phyloP scores from a whole-genome alignment of 1,284 basidiomycete genomes.

The Kwoniella shivajii region DNA sequence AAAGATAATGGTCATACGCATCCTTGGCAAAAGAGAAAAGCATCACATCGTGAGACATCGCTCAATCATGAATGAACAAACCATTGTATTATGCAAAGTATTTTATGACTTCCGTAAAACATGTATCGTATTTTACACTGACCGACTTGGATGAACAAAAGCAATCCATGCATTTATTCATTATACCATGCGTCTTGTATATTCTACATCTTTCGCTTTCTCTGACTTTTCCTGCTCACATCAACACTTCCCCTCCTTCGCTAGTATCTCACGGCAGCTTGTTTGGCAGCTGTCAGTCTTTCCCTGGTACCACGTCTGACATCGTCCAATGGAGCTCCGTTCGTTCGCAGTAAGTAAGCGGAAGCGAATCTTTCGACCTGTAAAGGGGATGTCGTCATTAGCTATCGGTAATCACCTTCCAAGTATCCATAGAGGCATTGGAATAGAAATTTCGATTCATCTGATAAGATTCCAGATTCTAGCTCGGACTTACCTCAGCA shows the following conservation, averaged over 20 bases:
- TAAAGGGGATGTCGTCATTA: not conserved
- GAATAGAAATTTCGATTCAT: too few relatives aligned
- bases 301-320: slow-evolving; percentile 32
- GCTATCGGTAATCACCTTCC: not conserved
- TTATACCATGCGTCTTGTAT: not conserved
- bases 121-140: too few relatives aligned
- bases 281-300: slow-evolving; percentile 37
- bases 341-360: slow-evolving; percentile 37
- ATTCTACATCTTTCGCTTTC: not conserved
- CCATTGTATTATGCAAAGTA: too few relatives aligned
- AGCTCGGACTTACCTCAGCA: slow-evolving; percentile 45
- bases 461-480: too few relatives aligned
- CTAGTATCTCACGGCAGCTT: slow-evolving; percentile 35
- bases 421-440: too few relatives aligned
- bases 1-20: too few relatives aligned
- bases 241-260: not conserved
- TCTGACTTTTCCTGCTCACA: not conserved
- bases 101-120: too few relatives aligned
- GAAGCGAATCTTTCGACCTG: slow-evolving; percentile 47
- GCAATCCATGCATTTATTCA: not conserved
- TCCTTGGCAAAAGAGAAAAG: too few relatives aligned
- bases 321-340: slow-evolving; percentile 24
- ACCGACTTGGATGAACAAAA: too few relatives aligned
- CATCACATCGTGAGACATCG: too few relatives aligned
- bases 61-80: too few relatives aligned